Conservation (phyloP, 1,284 basidiomycete genomes). For the Apiotrichum gracile region DNA sequence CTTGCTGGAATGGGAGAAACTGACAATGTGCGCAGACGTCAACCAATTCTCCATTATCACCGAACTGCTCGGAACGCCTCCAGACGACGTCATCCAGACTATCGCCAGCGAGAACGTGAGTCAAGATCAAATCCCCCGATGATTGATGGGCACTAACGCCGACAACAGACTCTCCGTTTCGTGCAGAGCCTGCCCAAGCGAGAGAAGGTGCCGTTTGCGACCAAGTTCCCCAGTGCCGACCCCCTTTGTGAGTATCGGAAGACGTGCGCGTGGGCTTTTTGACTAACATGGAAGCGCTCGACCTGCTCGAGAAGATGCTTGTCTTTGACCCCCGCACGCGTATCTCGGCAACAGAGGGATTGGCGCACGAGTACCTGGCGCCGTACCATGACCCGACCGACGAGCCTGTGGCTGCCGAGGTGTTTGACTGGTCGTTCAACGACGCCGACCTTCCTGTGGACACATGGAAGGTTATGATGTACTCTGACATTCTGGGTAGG, state of each 20-base stretch:
- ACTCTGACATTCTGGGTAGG: conserved; percentile 86
- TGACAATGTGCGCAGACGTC: conserved; percentile 73
- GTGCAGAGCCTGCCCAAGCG: conserved; percentile 96
- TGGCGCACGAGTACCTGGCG: conserved; percentile 88
- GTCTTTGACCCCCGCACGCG: conserved; percentile 97
- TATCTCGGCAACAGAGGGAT: conserved; percentile 87
- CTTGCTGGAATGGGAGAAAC: too few relatives aligned
- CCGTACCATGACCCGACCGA: conserved; percentile 99
- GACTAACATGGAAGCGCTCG: conserved; percentile 60
- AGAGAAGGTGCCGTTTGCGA: conserved; percentile 87
- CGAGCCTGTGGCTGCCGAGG: conserved; percentile 87
- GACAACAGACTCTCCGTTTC: conserved; percentile 86
- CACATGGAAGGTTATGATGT: conserved; percentile 99
- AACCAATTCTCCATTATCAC: conserved; percentile 99
- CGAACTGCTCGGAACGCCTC: conserved; percentile 92
- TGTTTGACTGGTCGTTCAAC: conserved; percentile 99
- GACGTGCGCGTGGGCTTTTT: background rate
- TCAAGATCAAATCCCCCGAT: conserved; percentile 8
- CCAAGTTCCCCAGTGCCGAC: conserved; percentile 87
- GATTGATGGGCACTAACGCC: background rate
- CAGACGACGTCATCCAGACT: conserved; percentile 98
- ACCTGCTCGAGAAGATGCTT: conserved; percentile 97
- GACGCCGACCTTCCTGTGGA: conserved; percentile 99
- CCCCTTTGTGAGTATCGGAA: conserved; percentile 58
- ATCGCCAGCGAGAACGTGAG: conserved; percentile 95